Evolutionary conservation across 768 basidiomycete species (phyloP), one percentile per base, ranked within the genome.

Genomic region (Amanita rubescens): DNA sequence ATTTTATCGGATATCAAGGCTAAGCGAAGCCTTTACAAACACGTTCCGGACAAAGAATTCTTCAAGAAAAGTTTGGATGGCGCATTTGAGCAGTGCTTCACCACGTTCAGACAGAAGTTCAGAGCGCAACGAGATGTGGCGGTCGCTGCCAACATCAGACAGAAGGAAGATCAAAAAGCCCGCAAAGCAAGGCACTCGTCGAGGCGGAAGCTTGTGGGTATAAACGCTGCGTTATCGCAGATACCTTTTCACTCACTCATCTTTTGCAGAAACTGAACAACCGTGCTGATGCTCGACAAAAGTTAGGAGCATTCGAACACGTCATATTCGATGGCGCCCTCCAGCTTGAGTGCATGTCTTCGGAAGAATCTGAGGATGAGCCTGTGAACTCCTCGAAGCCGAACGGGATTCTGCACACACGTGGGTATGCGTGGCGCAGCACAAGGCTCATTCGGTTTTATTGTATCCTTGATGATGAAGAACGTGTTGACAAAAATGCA

Each of bases 301-400:
- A 75, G 51, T 65, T 80, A 22, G 67, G 67, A 22, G 68, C 61
- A 0, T 84, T 87, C 55, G 75, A 80, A 51, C 81, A 87, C 64
- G 71, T 79, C 22, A 74, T 70, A 12, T 89, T 89, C 60, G 84
- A 88, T 60, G 79, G 80, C 12, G 86, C 87, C 12, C 65, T 90
- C 53, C 81, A 84, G 56, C 56, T 80, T 17, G 87, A 89, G 44
- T 89, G 86, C 66, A 87, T 89, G 82, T 90, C 87, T 24, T 84
- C 82, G 27, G 87, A 90, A 58, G 87, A 90, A 63, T 88, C 87
- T 12, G 80, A 81, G 57, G 69, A 67, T 46, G 85, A 84, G 33
- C 65, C 68, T 27, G 64, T 65, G 55, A 50, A 59, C 14, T 59
- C 48, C 39, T 56, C 60, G 3, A 69, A 63, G 38, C 63, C 66